Percentiles rank a stretch among this genome's conserved stretches.
phyloP scores from a whole-genome alignment of 805 yeast genomes.

The Ogataea pini region DNA sequence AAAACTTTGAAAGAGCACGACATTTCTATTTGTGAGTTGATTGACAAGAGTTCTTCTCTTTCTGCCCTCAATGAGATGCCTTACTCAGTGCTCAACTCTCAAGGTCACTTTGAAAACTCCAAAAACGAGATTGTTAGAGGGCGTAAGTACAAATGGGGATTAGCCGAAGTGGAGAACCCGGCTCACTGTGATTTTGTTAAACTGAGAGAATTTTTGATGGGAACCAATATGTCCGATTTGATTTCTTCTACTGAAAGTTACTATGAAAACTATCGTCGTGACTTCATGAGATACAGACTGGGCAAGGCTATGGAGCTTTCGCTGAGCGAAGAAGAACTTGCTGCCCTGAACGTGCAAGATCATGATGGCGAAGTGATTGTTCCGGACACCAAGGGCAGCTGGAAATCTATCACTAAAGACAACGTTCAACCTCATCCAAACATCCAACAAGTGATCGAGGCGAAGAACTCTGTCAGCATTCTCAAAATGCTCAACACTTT shows the following conservation, averaged over 20 bases:
- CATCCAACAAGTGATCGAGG: conserved; percentile 32
- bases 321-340: conserved; percentile 22
- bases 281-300: conserved; percentile 45
- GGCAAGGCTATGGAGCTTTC: conserved; percentile 31
- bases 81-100: conserved; percentile 71
- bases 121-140: conserved; percentile 62
- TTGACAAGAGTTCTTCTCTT: conserved; percentile 37
- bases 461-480: conserved; percentile 34
- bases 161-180: conserved; percentile 77
- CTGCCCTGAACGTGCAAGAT: conserved; percentile 22
- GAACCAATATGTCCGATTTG: conserved; percentile 74
- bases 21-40: conserved; percentile 58
- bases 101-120: conserved; percentile 43
- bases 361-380: conserved; percentile 23
- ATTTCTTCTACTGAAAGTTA: conserved; percentile 74
- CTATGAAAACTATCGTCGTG: conserved; percentile 67
- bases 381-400: conserved; percentile 29
- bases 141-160: conserved; percentile 82
- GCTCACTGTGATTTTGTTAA: conserved; percentile 73
- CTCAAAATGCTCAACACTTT: conserved; percentile 41
- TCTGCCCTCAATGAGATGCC: conserved; percentile 54
- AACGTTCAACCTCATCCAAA: conserved; percentile 26
- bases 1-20: conserved; percentile 51
- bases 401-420: conserved; percentile 26
- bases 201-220: conserved; percentile 64